Base-by-base conservation (phyloP, 441 rosid genomes). In the Hypseocharis bilobata region DNA sequence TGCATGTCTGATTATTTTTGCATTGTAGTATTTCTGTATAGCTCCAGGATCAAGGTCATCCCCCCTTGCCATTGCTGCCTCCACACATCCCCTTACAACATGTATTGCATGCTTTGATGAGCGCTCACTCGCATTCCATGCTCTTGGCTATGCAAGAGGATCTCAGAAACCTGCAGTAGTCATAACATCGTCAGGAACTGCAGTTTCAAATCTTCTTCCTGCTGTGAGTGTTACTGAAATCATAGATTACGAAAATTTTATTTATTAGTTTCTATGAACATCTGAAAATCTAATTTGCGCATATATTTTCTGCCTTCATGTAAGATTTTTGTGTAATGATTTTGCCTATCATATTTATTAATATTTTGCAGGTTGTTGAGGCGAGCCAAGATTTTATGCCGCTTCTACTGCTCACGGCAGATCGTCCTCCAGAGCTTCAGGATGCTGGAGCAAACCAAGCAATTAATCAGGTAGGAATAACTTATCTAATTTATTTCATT, bases 41-140 rank as follows among this genome's bases (percentile, higher is more conserved):
- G 98, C 97, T 66, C 97, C 98, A 63, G 98, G 98, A 72, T 93
- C 97, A 40, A 87, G 98, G 76, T 93, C 98, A 69, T 86, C 97
- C 55, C 98, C 89, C 29, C 94, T 93, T 75, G 96, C 97, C 34
- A 80, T 90, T 62, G 96, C 98, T 75, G 98, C 98, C 76, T 82
- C 97, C 27, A 64, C 74, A 71, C 98, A 93, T 83, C 89, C 89
- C 56, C 76, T 82, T 42, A 75, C 78, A 62, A 87, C 88, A 8
- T 90, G 97, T 72, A 80, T 87, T 72, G 82, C 88, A 74, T 93
- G 97, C 79, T 88, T 70, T 83, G 98, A 93, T 62, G 98, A 93
- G 75, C 96, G 97, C 54, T 88, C 97, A 58, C 89, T 93, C 68
- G 95, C 98, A 14, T 93, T 85, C 84, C 97, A 90, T 68, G 98